phyloP scores from a whole-genome alignment of 1,139 yeast genomes.

The Blastobotrys buckinghamii region DNA sequence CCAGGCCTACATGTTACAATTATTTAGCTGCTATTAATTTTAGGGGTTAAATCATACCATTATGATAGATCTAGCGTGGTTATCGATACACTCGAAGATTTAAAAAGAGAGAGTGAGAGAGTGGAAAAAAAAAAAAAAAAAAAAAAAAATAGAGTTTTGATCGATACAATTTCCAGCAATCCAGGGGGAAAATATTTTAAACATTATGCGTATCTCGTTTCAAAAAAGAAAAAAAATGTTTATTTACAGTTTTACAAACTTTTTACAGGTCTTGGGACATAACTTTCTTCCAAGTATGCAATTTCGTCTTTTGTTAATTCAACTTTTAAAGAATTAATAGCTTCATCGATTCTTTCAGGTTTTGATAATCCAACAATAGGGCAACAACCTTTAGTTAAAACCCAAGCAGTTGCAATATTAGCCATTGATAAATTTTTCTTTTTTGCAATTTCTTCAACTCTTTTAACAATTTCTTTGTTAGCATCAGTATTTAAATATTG shows the following conservation, averaged over 20 bases:
- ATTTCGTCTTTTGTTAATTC: slow-evolving; percentile 43
- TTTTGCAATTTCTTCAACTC: not conserved
- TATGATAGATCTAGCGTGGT: too few relatives aligned
- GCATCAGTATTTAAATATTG: not conserved
- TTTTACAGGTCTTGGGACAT: slow-evolving; percentile 18
- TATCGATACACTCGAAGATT: too few relatives aligned
- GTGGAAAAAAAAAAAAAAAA: too few relatives aligned
- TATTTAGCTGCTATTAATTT: too few relatives aligned
- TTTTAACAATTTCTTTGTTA: not conserved
- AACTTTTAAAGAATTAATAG: slow-evolving; percentile 40
- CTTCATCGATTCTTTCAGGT: slow-evolving; percentile 48
- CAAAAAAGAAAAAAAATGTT: too few relatives aligned
- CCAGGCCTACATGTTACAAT: too few relatives aligned
- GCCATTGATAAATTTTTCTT: slow-evolving; percentile 43
- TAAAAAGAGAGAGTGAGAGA: too few relatives aligned
- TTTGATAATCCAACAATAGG: slow-evolving; percentile 54
- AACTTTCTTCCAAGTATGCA: slow-evolving; percentile 46
- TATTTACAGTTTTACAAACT: not conserved
- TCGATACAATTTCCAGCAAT: too few relatives aligned
- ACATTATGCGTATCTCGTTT: too few relatives aligned
- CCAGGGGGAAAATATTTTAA: too few relatives aligned
- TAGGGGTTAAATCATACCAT: too few relatives aligned
- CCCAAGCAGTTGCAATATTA: slow-evolving; percentile 50
- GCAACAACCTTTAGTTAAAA: slow-evolving; percentile 42
- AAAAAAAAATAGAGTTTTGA: too few relatives aligned